Evolutionary conservation across 352 stramenopile genomes (phyloP).

Genomic region (Globisporangium middletonii): DNA sequence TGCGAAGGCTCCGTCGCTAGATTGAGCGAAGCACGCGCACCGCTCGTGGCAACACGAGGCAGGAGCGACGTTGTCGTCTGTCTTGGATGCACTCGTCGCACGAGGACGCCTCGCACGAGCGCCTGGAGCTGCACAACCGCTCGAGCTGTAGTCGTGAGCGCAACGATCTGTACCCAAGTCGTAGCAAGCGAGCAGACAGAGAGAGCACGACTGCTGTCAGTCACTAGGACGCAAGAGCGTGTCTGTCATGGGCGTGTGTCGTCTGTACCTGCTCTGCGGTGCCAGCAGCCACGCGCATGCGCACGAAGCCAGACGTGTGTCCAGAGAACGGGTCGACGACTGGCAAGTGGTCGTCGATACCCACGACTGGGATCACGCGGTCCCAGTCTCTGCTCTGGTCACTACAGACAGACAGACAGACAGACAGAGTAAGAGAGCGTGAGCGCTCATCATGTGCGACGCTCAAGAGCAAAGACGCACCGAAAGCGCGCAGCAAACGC

Average conservation of each 20-base stretch:
- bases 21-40: not conserved
- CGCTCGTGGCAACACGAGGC: not conserved
- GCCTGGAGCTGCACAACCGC: constrained; percentile 30
- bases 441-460: not conserved
- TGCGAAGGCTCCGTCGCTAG: not conserved
- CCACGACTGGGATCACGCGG: constrained; percentile 19
- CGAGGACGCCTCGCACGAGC: constrained; percentile 21
- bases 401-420: not conserved
- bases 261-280: constrained; percentile 45
- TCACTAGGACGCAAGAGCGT: not conserved
- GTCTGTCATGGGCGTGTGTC: not conserved
- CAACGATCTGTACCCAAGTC: constrained; percentile 18
- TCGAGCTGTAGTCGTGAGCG: constrained; percentile 19
- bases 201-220: not conserved
- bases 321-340: constrained; percentile 45
- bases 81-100: constrained; percentile 6
- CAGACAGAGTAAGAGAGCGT: not conserved
- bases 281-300: constrained; percentile 28
- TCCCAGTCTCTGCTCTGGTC: constrained; percentile 6
- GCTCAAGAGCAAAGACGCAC: constrained; percentile 11
- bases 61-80: not conserved
- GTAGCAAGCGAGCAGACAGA: not conserved
- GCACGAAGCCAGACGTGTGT: constrained; percentile 22
- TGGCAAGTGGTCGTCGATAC: constrained; percentile 23
- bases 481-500: constrained; percentile 19